Evolutionary conservation across 257 asterid species (phyloP), one percentile per base, ranked within the genome.

Genomic region (Gardenia jasminoides): DNA sequence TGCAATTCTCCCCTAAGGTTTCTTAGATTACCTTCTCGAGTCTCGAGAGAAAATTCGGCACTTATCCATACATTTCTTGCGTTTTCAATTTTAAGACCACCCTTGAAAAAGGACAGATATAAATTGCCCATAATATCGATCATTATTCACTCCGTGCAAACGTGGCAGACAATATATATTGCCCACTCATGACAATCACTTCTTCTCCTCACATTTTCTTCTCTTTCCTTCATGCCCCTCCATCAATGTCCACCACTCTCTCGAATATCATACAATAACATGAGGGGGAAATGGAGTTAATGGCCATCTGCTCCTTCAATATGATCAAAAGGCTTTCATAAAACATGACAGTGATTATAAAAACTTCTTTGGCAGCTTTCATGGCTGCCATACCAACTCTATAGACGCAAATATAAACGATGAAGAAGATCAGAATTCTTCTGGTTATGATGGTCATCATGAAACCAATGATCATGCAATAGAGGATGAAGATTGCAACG

Each of bases 81-180:
- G 16, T 48, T 78, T 78, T 44, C 68, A 33, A 68, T 56, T 67
- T 74, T 75, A 58, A 50, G 16, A 48, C 78, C 46, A 59, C 76
- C 58, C 58, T 67, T 24, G 73, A 26, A 39, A 3, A 59, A 5
- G 24, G 24, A 44, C 78, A 74, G 78, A 58, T 74, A 7, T 31
- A 50, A n/a, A 22, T 3, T 12, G 39, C 17, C 19, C 12, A 17
- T 1, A 47, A 17, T 1, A 47, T 15, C 4, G 17, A 72, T 28
- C 4, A 52, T 15, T 24, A 56, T 56, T 59, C 65, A 22, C 1
- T 28, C 0, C 56, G 7, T 67, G 73, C 68, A 36, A 39, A 81
- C 77, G 76, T 76, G 84, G 78, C 76, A 10, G 31, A 48, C 24
- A 78, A 48, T 64, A 64, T 81, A 73, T 78, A 36, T 28, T 26